Conservation (phyloP, 495 filamentous ascomycete species). For the Penicillium soppii region DNA sequence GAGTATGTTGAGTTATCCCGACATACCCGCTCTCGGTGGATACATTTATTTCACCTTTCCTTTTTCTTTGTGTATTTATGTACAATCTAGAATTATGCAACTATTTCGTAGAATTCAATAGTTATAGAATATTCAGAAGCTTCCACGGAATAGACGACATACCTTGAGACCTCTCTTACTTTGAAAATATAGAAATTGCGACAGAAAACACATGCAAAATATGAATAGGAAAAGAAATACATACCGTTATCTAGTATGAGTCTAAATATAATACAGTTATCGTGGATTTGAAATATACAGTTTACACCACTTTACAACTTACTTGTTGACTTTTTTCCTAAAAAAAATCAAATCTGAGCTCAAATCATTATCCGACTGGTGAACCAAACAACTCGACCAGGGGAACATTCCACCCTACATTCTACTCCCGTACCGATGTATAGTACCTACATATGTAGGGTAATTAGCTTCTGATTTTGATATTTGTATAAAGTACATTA, state of each 20-base stretch:
- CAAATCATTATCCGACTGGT: neutral
- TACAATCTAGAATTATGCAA: neutral
- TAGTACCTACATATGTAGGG: too few species aligned
- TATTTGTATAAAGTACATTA: too few species aligned
- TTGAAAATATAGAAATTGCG: neutral
- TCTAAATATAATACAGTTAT: too few species aligned
- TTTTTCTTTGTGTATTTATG: too few species aligned
- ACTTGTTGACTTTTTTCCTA: constrained; percentile 4
- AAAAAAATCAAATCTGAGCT: neutral
- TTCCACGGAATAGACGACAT: too few species aligned
- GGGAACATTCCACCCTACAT: constrained; percentile 12
- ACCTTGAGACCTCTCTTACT: too few species aligned
- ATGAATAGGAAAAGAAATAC: neutral
- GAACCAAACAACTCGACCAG: neutral
- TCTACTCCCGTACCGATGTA: too few species aligned
- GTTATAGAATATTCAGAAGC: too few species aligned
- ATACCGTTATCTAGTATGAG: neutral
- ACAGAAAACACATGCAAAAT: too few species aligned
- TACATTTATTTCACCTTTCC: neutral
- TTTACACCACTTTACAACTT: neutral
- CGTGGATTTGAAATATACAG: too few species aligned
- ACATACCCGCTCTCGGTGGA: constrained; percentile 9
- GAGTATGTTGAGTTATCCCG: constrained; percentile 11
- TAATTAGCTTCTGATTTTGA: too few species aligned
- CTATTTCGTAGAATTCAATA: too few species aligned